Evolutionary conservation across 495 filamentous ascomycete genomes (phyloP), one percentile per base, ranked within the genome.

Genomic region (Lasiosphaeria ovina): DNA sequence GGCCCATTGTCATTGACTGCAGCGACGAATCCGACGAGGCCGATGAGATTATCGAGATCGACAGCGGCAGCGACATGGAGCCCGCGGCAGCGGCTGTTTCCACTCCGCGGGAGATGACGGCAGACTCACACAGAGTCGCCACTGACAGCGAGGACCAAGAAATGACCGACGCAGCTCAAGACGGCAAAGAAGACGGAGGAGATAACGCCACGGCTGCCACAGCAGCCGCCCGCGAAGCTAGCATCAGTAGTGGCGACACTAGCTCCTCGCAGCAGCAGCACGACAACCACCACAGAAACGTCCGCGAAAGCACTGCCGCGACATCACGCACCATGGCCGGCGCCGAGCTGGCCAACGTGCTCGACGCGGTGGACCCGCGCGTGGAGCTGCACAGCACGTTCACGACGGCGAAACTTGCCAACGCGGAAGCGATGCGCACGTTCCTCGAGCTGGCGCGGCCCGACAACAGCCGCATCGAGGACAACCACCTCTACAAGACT

Each of bases 371-470:
- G 17, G 35, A 45, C 9, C 8, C 33, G 24, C 7, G 31, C 10
- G 6, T 36, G 3, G 6, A 45, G 14, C 35, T 53, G 4, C 65
- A 66, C 55, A 51, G 51, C 2, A 60, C 32, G 1, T 68, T 57
- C 60, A 70, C 62, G 1, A 68, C 55, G 6, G 10, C 48, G n/a
- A 6, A n/a, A 0, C 33, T 1, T 1, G 66, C 67, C 5, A 68
- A 62, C 55, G 54, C 33, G 1, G 50, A 45, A 0, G 67, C 58
- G 7, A 11, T 66, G 0, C 2, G n/a, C 0, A 53, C 50, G 1
- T 62, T 68, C 31, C 12, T 62, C 1, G 12, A 34, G 0, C 58
- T 70, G 7, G 54, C 57, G 1, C 35, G 35, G 32, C 62, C 67
- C 0, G 6, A 8, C 3, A 58, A 54, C 16, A 7, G 14, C 7